These are phyloP conservation scores for Pseudognaphalium luteoalbum DNA, from an alignment of 129 eudicot species.

Conservation along the genomic window DNA sequence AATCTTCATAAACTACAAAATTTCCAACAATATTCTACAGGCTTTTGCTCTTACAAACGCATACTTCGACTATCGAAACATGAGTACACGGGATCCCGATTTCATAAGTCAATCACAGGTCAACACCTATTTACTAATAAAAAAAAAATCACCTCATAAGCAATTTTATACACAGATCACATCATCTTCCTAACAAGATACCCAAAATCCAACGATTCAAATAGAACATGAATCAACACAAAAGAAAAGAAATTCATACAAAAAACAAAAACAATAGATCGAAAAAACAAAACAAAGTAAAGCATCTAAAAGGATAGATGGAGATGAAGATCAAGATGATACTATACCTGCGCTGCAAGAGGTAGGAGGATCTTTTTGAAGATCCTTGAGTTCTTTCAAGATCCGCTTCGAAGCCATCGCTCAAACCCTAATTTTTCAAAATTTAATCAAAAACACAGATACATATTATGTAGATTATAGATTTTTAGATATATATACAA, in stretches of 20 bases:
- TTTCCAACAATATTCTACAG: background rate
- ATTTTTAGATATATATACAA: background rate
- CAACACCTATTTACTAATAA: conserved; percentile 9
- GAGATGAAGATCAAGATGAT: background rate
- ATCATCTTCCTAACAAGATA: conserved; percentile 13
- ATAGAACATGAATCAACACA: background rate
- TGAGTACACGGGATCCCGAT: background rate
- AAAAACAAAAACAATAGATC: background rate
- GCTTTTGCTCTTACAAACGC: background rate
- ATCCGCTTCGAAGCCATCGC: conserved; percentile 45
- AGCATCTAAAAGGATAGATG: background rate
- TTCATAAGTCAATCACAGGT: conserved; percentile 6
- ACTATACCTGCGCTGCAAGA: conserved; percentile 71
- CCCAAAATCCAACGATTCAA: background rate
- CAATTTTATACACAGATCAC: conserved; percentile 8
- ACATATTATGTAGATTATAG: too few relatives aligned
- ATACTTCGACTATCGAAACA: background rate
- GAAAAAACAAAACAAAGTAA: conserved; percentile 1
- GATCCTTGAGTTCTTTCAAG: conserved; percentile 73
- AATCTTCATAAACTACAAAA: background rate
- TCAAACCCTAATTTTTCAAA: background rate
- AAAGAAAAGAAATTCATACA: background rate
- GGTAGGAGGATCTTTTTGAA: conserved; percentile 80
- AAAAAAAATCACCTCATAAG: background rate
- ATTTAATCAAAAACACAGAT: background rate